Evolutionary conservation across 306 rosid genomes (phyloP).

Genomic region (Chamaecrista fasciculata): DNA sequence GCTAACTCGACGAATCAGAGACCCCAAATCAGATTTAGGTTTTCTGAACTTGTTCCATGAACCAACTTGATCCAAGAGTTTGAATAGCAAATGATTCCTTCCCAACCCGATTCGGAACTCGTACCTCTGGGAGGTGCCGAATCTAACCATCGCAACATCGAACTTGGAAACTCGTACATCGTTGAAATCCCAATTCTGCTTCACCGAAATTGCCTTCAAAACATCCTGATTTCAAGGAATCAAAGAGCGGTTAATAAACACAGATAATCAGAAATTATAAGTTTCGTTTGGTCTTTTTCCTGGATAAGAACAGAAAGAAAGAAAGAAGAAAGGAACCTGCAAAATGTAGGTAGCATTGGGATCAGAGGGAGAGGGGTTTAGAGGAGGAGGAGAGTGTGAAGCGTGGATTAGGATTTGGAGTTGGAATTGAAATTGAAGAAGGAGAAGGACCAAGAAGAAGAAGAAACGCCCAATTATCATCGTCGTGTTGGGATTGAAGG

Average conservation of each 20-base stretch:
- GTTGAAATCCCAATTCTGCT: slow-evolving; percentile 58
- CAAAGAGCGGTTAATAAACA: background rate
- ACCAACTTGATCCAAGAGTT: slow-evolving; percentile 54
- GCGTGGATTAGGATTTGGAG: slow-evolving; percentile 23
- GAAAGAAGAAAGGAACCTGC: slow-evolving; percentile 40
- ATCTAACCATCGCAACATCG: slow-evolving; percentile 56
- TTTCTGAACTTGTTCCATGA: slow-evolving; percentile 58
- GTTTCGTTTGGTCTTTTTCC: background rate
- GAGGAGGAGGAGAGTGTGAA: slow-evolving; percentile 17
- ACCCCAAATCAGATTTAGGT: slow-evolving; percentile 46
- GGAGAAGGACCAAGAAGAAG: slow-evolving; percentile 26
- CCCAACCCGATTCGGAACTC: slow-evolving; percentile 63
- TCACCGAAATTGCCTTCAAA: slow-evolving; percentile 58
- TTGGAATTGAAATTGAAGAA: slow-evolving; percentile 27
- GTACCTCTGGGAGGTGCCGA: slow-evolving; percentile 45
- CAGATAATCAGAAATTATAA: background rate
- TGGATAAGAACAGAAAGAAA: background rate
- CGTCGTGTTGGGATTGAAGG: background rate
- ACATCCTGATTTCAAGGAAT: slow-evolving; percentile 54
- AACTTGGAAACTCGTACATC: slow-evolving; percentile 46
- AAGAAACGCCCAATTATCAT: slow-evolving; percentile 21
- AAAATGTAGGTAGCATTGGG: slow-evolving; percentile 43
- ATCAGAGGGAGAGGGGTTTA: background rate
- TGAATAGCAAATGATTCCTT: slow-evolving; percentile 40
- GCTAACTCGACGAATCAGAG: slow-evolving; percentile 40